Evolutionary conservation across 495 filamentous ascomycete genomes (phyloP).

Genomic region (Aspergillus olivimuriae): DNA sequence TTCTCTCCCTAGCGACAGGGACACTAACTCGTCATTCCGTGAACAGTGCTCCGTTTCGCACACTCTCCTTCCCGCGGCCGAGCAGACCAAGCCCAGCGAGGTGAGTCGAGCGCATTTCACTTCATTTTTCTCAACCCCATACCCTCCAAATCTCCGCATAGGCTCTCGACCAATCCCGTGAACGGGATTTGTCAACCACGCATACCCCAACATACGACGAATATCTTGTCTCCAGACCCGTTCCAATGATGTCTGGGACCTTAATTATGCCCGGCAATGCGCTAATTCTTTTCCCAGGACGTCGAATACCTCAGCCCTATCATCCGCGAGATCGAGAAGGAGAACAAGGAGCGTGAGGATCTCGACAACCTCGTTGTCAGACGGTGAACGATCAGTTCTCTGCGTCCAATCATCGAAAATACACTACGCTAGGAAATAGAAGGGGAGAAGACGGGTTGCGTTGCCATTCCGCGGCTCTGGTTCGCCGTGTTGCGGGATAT

Average conservation of each 20-base stretch:
- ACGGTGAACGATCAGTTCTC: slow-evolving; percentile 27
- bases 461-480: slow-evolving; percentile 16
- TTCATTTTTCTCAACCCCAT: slow-evolving; percentile 10
- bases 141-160: slow-evolving; percentile 20
- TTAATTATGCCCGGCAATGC: slow-evolving; percentile 15
- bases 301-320: slow-evolving; percentile 70
- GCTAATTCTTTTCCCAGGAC: too few species aligned
- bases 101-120: slow-evolving; percentile 40
- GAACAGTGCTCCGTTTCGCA: slow-evolving; percentile 72
- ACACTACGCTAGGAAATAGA: slow-evolving; percentile 18
- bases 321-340: slow-evolving; percentile 77
- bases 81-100: slow-evolving; percentile 74
- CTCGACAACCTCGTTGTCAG: slow-evolving; percentile 75
- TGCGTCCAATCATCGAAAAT: slow-evolving; percentile 17
- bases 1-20: background rate
- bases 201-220: slow-evolving; percentile 7
- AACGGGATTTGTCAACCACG: slow-evolving; percentile 37
- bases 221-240: background rate
- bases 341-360: slow-evolving; percentile 72
- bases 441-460: slow-evolving; percentile 21
- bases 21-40: background rate
- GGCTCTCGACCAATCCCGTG: slow-evolving; percentile 35
- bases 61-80: slow-evolving; percentile 71
- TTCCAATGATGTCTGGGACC: slow-evolving; percentile 8
- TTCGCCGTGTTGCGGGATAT: slow-evolving; percentile 18